Conservation (phyloP, 2,329 filamentous ascomycete genomes). For the Niveomyces coronatus region DNA sequence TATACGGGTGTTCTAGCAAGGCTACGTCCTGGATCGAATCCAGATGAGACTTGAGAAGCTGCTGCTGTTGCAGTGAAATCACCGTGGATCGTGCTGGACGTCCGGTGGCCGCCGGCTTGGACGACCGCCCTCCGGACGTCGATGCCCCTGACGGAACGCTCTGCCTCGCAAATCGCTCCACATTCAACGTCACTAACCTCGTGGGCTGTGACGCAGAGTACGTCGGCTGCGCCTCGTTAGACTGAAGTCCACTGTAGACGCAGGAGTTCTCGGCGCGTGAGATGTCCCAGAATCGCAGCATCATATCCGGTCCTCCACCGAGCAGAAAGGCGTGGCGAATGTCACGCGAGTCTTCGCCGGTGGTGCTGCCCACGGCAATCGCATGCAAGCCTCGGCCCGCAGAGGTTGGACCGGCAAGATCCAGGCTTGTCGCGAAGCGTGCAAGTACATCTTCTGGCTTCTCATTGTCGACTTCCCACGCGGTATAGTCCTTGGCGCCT, state of each 20-base stretch:
- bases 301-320: slow-evolving; percentile 81
- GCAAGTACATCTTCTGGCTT: slow-evolving; percentile 76
- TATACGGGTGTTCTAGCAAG: slow-evolving; percentile 80
- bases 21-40: slow-evolving; percentile 82
- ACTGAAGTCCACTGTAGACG: slow-evolving; percentile 68
- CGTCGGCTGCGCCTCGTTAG: slow-evolving; percentile 60
- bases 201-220: slow-evolving; percentile 58
- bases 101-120: slow-evolving; percentile 18
- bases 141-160: slow-evolving; percentile 22
- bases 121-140: slow-evolving; percentile 19
- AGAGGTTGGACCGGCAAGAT: slow-evolving; percentile 44
- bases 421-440: slow-evolving; percentile 68
- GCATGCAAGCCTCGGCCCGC: slow-evolving; percentile 62
- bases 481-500: slow-evolving; percentile 57
- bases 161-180: slow-evolving; percentile 45
- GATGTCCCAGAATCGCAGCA: slow-evolving; percentile 89
- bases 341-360: slow-evolving; percentile 58
- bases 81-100: slow-evolving; percentile 65
- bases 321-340: slow-evolving; percentile 74
- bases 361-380: slow-evolving; percentile 63
- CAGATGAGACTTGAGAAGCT: slow-evolving; percentile 74
- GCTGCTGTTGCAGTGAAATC: slow-evolving; percentile 79
- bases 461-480: slow-evolving; percentile 87
- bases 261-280: slow-evolving; percentile 65
- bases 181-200: slow-evolving; percentile 53